These are phyloP conservation scores for Rhodomyrtus psidioides DNA, from an alignment of 441 rosid genomes.

Conservation along the genomic window DNA sequence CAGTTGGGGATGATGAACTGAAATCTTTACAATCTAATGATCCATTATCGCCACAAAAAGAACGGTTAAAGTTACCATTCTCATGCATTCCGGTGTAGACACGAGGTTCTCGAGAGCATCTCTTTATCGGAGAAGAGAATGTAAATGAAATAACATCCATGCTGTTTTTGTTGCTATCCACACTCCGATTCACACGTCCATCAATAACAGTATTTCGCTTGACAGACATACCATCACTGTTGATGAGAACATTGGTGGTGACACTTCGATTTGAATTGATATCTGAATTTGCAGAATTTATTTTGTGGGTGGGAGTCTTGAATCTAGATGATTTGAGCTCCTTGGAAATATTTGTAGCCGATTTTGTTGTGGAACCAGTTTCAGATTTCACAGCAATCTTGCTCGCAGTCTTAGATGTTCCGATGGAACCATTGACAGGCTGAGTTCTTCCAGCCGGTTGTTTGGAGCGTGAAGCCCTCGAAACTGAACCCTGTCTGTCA, in stretches of 20 bases:
- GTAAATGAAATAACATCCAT: constrained; percentile 89
- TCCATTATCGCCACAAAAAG: constrained; percentile 16
- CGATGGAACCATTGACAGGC: constrained; percentile 18
- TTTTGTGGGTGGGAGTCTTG: constrained; percentile 33
- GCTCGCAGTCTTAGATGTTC: constrained; percentile 28
- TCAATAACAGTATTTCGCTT: constrained; percentile 35
- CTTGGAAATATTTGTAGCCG: constrained; percentile 15
- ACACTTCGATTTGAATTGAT: constrained; percentile 15
- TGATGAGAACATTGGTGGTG: constrained; percentile 21
- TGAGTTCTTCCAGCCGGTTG: constrained; percentile 30
- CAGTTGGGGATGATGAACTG: constrained; percentile 22
- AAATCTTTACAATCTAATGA: constrained; percentile 3
- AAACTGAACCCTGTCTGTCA: constrained; percentile 21
- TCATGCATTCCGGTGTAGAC: constrained; percentile 12
- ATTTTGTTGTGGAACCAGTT: constrained; percentile 25
- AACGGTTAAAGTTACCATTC: constrained; percentile 13
- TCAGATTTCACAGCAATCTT: constrained; percentile 37
- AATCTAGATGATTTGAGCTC: constrained; percentile 24
- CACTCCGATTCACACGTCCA: constrained; percentile 14
- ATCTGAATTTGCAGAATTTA: constrained; percentile 22
- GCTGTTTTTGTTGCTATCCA: constrained; percentile 32
- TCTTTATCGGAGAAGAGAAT: constrained; percentile 72
- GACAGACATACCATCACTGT: constrained; percentile 26
- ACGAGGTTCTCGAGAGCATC: constrained; percentile 14
- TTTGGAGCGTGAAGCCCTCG: constrained; percentile 23